Percentiles rank a stretch among this genome's conserved stretches.
Conservation (phyloP, 2,329 filamentous ascomycete species). For the Fonsecaea pedrosoi region DNA sequence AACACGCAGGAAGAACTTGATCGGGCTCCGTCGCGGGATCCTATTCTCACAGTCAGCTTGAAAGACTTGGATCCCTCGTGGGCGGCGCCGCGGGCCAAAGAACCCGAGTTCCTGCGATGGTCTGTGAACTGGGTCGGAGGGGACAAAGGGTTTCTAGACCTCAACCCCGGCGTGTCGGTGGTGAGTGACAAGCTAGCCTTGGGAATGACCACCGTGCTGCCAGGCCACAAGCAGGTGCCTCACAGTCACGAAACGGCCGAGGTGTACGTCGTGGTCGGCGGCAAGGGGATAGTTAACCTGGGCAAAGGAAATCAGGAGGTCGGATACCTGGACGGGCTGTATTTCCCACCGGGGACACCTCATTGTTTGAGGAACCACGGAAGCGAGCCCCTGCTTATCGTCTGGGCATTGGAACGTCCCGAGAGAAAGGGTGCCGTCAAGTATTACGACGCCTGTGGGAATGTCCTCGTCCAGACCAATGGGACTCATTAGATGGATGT, state of each 20-base stretch:
- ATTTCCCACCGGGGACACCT: neutral
- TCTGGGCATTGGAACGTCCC: neutral
- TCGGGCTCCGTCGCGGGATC: no score
- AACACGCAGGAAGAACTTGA: neutral
- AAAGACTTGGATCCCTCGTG: no score
- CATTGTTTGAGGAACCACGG: conserved; percentile 1
- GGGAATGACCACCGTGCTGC: neutral
- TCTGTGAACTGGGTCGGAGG: no score
- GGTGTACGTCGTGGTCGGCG: neutral
- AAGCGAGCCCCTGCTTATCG: neutral
- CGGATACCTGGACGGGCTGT: neutral
- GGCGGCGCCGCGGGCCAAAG: no score
- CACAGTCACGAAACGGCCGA: neutral
- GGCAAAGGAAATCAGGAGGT: neutral
- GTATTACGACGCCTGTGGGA: no score
- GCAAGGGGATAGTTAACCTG: neutral
- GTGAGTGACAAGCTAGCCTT: neutral
- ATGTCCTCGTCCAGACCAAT: no score
- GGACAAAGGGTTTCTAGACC: no score
- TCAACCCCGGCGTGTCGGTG: no score
- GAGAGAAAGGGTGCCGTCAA: neutral
- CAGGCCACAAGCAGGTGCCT: neutral
- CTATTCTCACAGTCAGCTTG: no score
- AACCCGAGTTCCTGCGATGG: no score
- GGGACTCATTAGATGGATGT: no score